Percentiles rank a stretch among this genome's conserved stretches.
phyloP scores from a whole-genome alignment of 306 rosid genomes.

The Cicer bijugum region DNA sequence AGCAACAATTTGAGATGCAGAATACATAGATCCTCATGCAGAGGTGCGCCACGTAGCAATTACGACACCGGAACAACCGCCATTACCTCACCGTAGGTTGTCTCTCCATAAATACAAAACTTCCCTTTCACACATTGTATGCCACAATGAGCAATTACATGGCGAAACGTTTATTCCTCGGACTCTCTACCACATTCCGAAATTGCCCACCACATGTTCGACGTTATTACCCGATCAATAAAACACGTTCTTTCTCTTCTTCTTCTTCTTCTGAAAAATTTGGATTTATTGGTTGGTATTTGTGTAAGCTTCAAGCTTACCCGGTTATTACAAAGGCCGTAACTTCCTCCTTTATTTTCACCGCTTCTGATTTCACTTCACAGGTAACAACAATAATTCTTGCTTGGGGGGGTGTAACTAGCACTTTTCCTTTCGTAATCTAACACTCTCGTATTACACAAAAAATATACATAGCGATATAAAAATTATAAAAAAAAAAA shows the following conservation, averaged over 20 bases:
- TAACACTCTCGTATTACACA: too few species aligned
- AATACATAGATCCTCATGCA: too few species aligned
- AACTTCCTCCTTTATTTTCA: slow-evolving; percentile 62
- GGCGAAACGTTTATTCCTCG: slow-evolving; percentile 8
- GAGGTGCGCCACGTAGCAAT: too few species aligned
- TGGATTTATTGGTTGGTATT: slow-evolving; percentile 69
- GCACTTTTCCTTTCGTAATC: too few species aligned
- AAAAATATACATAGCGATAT: too few species aligned
- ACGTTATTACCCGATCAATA: slow-evolving; percentile 31
- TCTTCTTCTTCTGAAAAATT: slow-evolving; percentile 43
- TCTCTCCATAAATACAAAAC: too few species aligned
- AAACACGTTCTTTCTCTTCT: slow-evolving; percentile 43
- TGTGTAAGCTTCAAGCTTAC: slow-evolving; percentile 55
- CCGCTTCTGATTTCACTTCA: slow-evolving; percentile 68
- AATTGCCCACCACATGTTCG: slow-evolving; percentile 52
- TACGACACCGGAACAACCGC: too few species aligned
- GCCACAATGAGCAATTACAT: not conserved
- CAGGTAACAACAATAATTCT: slow-evolving; percentile 51
- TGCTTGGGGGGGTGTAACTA: too few species aligned
- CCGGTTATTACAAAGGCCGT: slow-evolving; percentile 63
- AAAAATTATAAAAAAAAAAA: too few species aligned
- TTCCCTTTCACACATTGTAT: too few species aligned
- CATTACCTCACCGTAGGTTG: too few species aligned
- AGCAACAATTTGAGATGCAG: too few species aligned
- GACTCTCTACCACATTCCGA: not conserved